Evolutionary conservation across 2,329 filamentous ascomycete species (phyloP).

Genomic region (Epichloe gansuensis): DNA sequence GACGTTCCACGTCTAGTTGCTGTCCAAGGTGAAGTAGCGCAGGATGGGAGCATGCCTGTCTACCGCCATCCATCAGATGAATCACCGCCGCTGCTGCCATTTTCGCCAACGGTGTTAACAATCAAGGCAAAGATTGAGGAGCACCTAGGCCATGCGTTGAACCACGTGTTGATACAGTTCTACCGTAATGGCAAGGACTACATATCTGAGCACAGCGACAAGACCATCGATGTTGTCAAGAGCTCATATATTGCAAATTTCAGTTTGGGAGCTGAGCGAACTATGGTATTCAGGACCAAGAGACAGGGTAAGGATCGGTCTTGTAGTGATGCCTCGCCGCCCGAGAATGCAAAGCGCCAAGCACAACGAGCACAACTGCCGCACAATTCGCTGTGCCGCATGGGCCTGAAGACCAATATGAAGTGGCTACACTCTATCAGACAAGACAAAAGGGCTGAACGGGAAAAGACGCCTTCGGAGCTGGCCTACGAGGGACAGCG

Average conservation of each 20-base stretch:
- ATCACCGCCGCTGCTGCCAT: constrained; percentile 63
- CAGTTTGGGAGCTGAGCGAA: constrained; percentile 82
- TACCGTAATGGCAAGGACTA: constrained; percentile 85
- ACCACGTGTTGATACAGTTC: constrained; percentile 85
- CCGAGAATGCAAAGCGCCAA: constrained; percentile 30
- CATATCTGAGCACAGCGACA: constrained; percentile 95
- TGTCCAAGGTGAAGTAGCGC: constrained; percentile 62
- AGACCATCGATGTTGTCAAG: constrained; percentile 79
- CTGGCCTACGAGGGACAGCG: constrained; percentile 61
- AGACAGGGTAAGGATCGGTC: constrained; percentile 34
- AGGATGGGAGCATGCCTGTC: constrained; percentile 68
- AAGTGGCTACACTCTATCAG: constrained; percentile 89
- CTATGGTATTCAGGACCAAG: constrained; percentile 82
- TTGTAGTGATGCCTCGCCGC: neutral
- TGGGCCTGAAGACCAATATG: constrained; percentile 71
- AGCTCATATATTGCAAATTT: constrained; percentile 83
- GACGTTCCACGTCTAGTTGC: constrained; percentile 85
- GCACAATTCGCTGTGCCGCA: constrained; percentile 78
- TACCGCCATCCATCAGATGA: constrained; percentile 92
- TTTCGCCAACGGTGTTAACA: constrained; percentile 58
- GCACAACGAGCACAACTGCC: constrained; percentile 62
- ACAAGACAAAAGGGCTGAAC: constrained; percentile 61
- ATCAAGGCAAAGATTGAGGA: constrained; percentile 60
- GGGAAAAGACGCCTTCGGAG: constrained; percentile 59
- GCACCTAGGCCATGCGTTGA: constrained; percentile 65